Percentiles rank a stretch among this genome's conserved stretches.
These are phyloP conservation scores for Xylariaceae sp. DNA, from an alignment of 2,329 filamentous ascomycete genomes.

Conservation along the genomic window DNA sequence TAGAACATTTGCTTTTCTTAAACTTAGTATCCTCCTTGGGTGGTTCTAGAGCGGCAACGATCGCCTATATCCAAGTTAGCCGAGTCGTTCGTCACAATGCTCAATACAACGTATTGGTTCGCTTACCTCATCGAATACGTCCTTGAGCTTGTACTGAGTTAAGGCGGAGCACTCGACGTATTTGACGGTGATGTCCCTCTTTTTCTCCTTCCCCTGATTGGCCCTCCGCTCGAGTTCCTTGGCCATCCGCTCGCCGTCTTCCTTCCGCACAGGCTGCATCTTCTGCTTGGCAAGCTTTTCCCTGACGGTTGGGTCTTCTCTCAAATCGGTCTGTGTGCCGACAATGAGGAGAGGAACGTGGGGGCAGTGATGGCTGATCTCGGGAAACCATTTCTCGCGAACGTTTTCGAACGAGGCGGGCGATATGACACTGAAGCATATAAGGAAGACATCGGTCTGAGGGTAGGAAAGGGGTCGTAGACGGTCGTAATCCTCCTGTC, in stretches of 20 bases:
- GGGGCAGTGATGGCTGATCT: conserved; percentile 97
- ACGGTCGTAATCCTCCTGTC: conserved; percentile 99
- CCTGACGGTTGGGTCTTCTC: conserved; percentile 79
- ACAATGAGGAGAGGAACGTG: conserved; percentile 97
- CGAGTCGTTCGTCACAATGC: conserved; percentile 14
- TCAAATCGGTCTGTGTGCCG: conserved; percentile 93
- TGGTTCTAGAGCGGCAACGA: conserved; percentile 91
- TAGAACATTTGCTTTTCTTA: conserved; percentile 63
- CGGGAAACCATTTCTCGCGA: conserved; percentile 97
- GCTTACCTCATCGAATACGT: conserved; percentile 96
- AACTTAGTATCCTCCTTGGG: conserved; percentile 58
- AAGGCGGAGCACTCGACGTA: conserved; percentile 98
- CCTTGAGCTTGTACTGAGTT: conserved; percentile 98
- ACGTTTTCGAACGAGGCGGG: conserved; percentile 99
- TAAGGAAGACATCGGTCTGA: conserved; percentile 97
- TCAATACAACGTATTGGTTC: neutral
- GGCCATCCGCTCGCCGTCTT: conserved; percentile 93
- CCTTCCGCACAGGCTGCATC: conserved; percentile 87
- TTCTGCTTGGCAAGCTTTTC: conserved; percentile 95
- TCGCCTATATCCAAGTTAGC: conserved; percentile 58
- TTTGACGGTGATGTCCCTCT: conserved; percentile 64
- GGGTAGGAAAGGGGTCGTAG: conserved; percentile 95
- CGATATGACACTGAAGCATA: conserved; percentile 97
- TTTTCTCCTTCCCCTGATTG: too few species aligned
- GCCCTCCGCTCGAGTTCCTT: conserved; percentile 70